These are phyloP conservation scores for Botrytis fragariae DNA, from an alignment of 2,329 filamentous ascomycete genomes.

Conservation along the genomic window DNA sequence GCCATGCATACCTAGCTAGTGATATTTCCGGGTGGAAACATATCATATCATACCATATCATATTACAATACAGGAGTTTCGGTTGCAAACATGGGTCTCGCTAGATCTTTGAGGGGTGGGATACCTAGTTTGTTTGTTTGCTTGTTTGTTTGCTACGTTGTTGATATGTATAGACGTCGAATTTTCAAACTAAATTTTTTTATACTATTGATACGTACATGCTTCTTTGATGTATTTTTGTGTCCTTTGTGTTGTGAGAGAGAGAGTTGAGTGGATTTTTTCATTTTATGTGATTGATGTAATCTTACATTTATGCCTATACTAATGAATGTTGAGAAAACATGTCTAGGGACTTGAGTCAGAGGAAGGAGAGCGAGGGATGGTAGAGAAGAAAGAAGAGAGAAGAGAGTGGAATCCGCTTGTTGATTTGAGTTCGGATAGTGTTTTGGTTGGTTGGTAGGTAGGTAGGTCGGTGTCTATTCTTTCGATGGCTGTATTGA, in stretches of 20 bases:
- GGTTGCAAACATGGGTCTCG: neutral
- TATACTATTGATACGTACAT: no score
- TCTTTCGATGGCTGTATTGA: no score
- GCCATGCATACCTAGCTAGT: neutral
- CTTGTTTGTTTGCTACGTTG: neutral
- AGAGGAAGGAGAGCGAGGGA: neutral
- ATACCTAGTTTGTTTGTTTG: constrained; percentile 1
- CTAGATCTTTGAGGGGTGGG: neutral
- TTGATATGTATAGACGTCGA: neutral
- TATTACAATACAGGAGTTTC: constrained; percentile 5
- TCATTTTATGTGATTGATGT: neutral
- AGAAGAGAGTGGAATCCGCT: neutral
- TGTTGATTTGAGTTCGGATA: neutral
- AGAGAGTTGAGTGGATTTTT: neutral
- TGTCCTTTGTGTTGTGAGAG: neutral
- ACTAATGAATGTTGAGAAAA: neutral
- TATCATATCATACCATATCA: neutral
- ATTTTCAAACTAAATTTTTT: neutral
- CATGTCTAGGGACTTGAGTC: no score
- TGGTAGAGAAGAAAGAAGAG: neutral
- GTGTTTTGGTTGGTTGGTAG: no score
- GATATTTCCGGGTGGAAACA: constrained; percentile 1
- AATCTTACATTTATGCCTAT: no score
- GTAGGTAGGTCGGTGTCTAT: no score
- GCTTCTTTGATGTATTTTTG: neutral